Base-by-base conservation (phyloP, 2,329 filamentous ascomycete species). In the Fusarium lyarnte region DNA sequence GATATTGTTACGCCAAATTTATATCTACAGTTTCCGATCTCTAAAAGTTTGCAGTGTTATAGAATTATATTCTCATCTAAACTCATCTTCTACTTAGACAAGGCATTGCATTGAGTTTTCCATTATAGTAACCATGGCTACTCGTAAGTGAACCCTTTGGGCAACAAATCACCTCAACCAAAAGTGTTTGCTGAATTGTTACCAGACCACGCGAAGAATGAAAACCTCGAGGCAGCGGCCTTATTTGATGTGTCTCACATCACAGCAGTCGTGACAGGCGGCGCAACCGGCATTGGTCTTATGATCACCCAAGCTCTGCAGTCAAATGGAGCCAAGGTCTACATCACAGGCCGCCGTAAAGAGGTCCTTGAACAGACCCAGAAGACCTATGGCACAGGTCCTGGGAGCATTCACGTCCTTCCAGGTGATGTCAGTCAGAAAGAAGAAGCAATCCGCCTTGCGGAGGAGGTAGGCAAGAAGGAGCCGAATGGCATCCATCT, bases 81-180 rank as follows among this genome's bases (percentile, higher is more conserved):
- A n/a, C 0, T 17, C 0, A 9, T 12, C 21, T 17, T 9, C 10
- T 23, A 17, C 4, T 9, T 17, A 8, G 3, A 12, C 14, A 31
- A 12, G 21, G 0, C 0, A 10, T 11, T 10, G 5, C 8, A 4
- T 29, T 1, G 4, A 13, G 3, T 3, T 21, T 14, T 14, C 0
- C 8, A 3, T 10, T 2, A 13, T 11, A 0, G 5, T 4, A n/a
- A 47, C 21, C 0, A 49, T 49, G 29, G 29, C 46, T 33, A 49
- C 29, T 10, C 46, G 46, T 49, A 3, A 33, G 45, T 47, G 1
- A 0, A 1, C 8, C 1, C 25, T 0, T n/a, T n/a, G 0, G 1
- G 4, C 13, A 1, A 3, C 11, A 17, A 1, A 1, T 5, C 7
- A 1, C 6, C 2, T 2, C 0, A 1, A 9, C 21, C 0, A 2